Percentiles rank a stretch among this genome's conserved stretches.
phyloP scores from a whole-genome alignment of 257 asterid genomes.

The Verbena officinalis region DNA sequence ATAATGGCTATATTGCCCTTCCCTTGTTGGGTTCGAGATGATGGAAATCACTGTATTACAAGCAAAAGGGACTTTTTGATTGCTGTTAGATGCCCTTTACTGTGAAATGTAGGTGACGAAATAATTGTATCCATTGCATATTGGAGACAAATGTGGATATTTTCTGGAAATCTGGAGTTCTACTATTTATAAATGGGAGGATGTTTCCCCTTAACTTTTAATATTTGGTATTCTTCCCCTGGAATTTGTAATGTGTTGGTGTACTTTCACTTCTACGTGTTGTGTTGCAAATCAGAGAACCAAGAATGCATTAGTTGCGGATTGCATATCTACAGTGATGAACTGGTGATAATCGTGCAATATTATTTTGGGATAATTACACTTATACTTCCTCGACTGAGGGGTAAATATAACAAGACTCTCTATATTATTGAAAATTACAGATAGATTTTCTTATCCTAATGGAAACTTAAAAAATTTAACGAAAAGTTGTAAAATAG shows the following conservation, averaged over 20 bases:
- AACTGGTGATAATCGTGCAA: too few species aligned
- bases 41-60: neutral
- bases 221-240: neutral
- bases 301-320: neutral
- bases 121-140: slow-evolving; percentile 1
- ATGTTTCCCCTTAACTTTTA: neutral
- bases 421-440: too few species aligned
- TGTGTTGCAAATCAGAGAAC: neutral
- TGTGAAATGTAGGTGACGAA: slow-evolving; percentile 3
- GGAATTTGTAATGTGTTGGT: too few species aligned
- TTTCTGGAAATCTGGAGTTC: too few species aligned
- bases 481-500: too few species aligned
- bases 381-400: too few species aligned
- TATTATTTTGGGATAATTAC: too few species aligned
- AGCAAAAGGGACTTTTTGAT: neutral
- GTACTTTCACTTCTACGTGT: neutral
- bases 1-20: slow-evolving; percentile 19
- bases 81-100: neutral
- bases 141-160: too few species aligned
- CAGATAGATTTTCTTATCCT: too few species aligned
- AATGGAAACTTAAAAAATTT: too few species aligned
- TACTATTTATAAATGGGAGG: neutral
- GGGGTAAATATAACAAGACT: too few species aligned
- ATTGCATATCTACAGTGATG: too few species aligned
- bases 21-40: neutral